Evolutionary conservation across 495 filamentous ascomycete genomes (phyloP), one percentile per base, ranked within the genome.

Genomic region (Penicillium angulare): DNA sequence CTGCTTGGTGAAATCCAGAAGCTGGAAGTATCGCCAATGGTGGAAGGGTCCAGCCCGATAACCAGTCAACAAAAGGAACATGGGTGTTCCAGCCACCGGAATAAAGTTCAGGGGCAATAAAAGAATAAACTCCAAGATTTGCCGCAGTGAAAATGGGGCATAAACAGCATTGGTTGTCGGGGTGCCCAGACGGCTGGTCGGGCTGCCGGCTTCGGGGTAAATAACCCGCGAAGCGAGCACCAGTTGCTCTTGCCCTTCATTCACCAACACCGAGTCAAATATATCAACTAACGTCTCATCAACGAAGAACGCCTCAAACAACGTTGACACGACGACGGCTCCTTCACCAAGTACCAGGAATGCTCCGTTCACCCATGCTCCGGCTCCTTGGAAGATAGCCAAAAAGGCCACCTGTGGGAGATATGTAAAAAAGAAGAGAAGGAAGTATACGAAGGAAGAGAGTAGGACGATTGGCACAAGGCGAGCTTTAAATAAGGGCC

Each of bases 111-210:
- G 70, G 20, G 84, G 84, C 10, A 87, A 72, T 21, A 86, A 76
- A 33, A 88, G 63, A n/a, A 90, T 64, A 49, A 92, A 85, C 66
- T 92, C 87, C 46, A 85, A 53, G 46, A 90, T 90, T 59, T 92
- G 87, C n/a, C 82, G 78, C 12, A 88, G 55, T 47, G 86, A 89
- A 53, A 87, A 86, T 1, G 84, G 84, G 4, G 80, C 74, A 59
- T 86, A 87, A 22, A 82, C 69, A 2, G 82, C 79, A 35, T 74
- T 76, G 29, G 65, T 72, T 3, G 73, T 79, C 6, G 82, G 81
- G 45, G 79, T 82, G 22, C 83, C 84, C 3, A 87, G 78, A 21
- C 77, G 69, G 48, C 74, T 69, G 9, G 79, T 72, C 6, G 82
- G 78, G 49, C 80, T 68, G 15, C 74, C 68, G 12, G 66, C 74